Evolutionary conservation across 306 rosid genomes (phyloP).

Genomic region (Arachis hypogaea): DNA sequence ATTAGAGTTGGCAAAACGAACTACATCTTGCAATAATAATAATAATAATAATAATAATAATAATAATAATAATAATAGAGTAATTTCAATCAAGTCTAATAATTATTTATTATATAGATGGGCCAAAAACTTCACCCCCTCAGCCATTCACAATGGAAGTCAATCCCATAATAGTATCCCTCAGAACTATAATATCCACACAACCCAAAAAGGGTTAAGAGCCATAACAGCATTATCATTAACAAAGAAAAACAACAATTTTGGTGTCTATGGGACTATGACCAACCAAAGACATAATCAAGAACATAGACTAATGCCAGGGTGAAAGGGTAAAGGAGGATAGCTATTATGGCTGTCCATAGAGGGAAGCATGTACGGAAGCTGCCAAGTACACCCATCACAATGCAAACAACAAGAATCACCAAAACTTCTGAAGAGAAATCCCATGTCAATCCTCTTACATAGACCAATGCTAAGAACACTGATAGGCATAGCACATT

Average conservation of each 20-base stretch:
- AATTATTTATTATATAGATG: neutral
- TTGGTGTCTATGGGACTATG: conserved; percentile 63
- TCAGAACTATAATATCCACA: conserved; percentile 4
- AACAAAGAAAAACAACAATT: neutral
- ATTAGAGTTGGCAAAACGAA: too few species aligned
- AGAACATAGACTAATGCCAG: conserved; percentile 85
- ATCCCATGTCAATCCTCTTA: conserved; percentile 83
- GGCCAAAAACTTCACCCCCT: conserved; percentile 35
- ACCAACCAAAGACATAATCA: conserved; percentile 86
- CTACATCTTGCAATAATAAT: too few species aligned
- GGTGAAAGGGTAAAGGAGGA: conserved; percentile 87
- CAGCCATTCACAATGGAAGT: conserved; percentile 23
- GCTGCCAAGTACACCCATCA: conserved; percentile 80
- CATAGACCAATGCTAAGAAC: conserved; percentile 83
- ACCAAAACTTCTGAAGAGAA: conserved; percentile 90
- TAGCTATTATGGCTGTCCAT: conserved; percentile 79
- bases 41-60: too few species aligned
- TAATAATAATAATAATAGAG: neutral
- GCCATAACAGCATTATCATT: neutral
- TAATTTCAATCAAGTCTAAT: conserved; percentile 26
- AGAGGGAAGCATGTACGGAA: conserved; percentile 86
- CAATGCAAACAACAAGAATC: conserved; percentile 70
- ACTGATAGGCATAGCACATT: conserved; percentile 92
- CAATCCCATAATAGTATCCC: neutral
- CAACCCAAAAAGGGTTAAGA: neutral